Evolutionary conservation across 2,329 filamentous ascomycete species (phyloP), one percentile per base, ranked within the genome.

Genomic region (Penicillium concentricum): DNA sequence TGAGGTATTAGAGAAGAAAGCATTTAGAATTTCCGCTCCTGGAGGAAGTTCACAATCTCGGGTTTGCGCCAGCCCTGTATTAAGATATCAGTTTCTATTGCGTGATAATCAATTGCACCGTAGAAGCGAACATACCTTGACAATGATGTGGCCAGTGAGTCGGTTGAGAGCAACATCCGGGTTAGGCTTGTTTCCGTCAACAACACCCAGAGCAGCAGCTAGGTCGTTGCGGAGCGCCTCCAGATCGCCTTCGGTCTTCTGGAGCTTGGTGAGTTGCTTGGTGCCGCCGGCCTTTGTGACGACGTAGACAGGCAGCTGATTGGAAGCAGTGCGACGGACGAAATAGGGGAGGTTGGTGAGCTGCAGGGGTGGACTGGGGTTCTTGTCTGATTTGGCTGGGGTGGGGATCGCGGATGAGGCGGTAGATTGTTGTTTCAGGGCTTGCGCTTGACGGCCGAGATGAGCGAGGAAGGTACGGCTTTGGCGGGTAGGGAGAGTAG

Each of bases 251-350:
- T 91, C 86, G 48, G 93, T 82, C 75, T 90, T 92, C 72, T 91
- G 89, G 54, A 99, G 77, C 55, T 85, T 75, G 5, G 93, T 95
- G 67, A 89, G 76, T 67, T 86, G 84, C 69, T 87, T 81, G 62
- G 90, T 94, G 15, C 91, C 90, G 51, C 91, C 91, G 13, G 85
- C 82, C 78, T 90, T 92, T 62, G 77, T 79, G 63, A 86, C 80
- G 16, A 86, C 80, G 77, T 97, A 99, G 43, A 97, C 83, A 24
- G 91, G 86, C 3, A 94, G 78, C 63, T 91, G 85, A 46, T 86
- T 84, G 37, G 84, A 87, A 1, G 81, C 77, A 3, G 91, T 93
- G 60, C 91, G 87, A 50, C 80, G 80, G 62, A 97, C 82, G 67
- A 87, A 82, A 79, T 92, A 96, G 12, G 84, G 82, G 30, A 84